Percentiles rank a stretch among this genome's conserved stretches.
These are phyloP conservation scores for Parastagonospora nodorum DNA, from an alignment of 2,329 filamentous ascomycete genomes.

Conservation along the genomic window DNA sequence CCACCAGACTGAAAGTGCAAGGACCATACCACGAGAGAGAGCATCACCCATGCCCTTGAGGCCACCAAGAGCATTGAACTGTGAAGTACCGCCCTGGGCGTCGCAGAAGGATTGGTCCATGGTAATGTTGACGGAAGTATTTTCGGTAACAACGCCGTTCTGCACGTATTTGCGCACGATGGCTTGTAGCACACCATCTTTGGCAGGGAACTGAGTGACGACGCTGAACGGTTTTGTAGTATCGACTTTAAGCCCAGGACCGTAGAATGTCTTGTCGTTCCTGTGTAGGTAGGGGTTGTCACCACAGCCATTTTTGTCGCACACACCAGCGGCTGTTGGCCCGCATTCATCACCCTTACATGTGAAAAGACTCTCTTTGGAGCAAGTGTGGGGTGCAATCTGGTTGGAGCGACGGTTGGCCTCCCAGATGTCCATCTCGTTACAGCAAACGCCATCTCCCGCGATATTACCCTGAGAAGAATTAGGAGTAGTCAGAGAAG, in stretches of 20 bases:
- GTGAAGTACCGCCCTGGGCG: conserved; percentile 29
- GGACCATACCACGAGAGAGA: conserved; percentile 57
- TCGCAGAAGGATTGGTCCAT: conserved; percentile 40
- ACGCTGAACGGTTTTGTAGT: conserved; percentile 66
- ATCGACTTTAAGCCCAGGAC: conserved; percentile 55
- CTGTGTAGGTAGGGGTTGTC: conserved; percentile 40
- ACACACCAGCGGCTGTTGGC: conserved; percentile 26
- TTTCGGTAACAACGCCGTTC: conserved; percentile 63
- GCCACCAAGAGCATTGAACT: conserved; percentile 47
- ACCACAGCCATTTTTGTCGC: conserved; percentile 44
- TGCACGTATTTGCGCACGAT: conserved; percentile 71
- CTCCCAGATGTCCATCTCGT: conserved; percentile 63
- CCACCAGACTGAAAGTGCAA: conserved; percentile 63
- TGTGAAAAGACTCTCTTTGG: conserved; percentile 50
- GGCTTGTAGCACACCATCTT: conserved; percentile 61
- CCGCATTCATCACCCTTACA: conserved; percentile 50
- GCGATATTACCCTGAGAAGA: conserved; percentile 48
- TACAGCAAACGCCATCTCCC: conserved; percentile 56
- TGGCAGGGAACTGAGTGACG: conserved; percentile 69
- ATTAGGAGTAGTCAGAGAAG: conserved; percentile 43
- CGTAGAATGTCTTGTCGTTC: conserved; percentile 35
- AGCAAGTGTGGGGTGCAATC: conserved; percentile 58
- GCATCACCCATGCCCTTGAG: conserved; percentile 54
- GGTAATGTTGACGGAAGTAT: conserved; percentile 51
- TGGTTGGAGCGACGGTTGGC: conserved; percentile 55